Evolutionary conservation across 2,329 filamentous ascomycete species (phyloP), one percentile per base, ranked within the genome.

Genomic region (Geosmithia putterillii): DNA sequence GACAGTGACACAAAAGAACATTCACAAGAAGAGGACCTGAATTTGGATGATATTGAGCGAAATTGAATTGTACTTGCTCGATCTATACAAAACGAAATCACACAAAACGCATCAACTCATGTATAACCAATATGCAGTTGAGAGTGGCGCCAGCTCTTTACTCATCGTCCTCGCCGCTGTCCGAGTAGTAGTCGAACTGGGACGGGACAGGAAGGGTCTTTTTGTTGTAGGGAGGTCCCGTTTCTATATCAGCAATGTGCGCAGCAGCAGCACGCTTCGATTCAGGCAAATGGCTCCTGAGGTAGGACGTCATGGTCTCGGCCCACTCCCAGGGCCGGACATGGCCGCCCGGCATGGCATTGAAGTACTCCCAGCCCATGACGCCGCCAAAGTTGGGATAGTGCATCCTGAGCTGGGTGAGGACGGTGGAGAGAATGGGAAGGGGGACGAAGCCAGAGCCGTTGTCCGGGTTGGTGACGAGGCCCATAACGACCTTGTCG

Each of bases 341-440:
- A 2, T 56, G 57, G 20, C 75, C 80, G 1, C 80, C 81, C 0
- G 85, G 83, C 45, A 79, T 59, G 44, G 81, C 77, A 65, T 94
- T 94, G 65, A 90, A 95, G 58, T 92, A 95, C 64, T 95, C 89
- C 89, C 89, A 95, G 2, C 87, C 87, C 80, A 92, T 92, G 7
- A 95, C 79, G 1, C 89, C 89, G 1, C 88, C 89, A 58, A 95
- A 92, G 1, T 66, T 65, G 1, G 75, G 74, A 52, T 85, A 85
- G 43, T 64, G 57, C 3, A 51, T 53, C n/a, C 59, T 54, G 21
- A 77, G 52, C 3, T 62, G 54, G 12, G 54, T 50, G 3, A 76
- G 55, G 1, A 71, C 67, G 7, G 54, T 47, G 1, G 62, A 62
- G 34, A 74, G 55, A 46, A 70, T 70, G 32, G 74, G 65, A 45